Conservation (phyloP, 2,329 filamentous ascomycete species). For the Fusarium sacchari region DNA sequence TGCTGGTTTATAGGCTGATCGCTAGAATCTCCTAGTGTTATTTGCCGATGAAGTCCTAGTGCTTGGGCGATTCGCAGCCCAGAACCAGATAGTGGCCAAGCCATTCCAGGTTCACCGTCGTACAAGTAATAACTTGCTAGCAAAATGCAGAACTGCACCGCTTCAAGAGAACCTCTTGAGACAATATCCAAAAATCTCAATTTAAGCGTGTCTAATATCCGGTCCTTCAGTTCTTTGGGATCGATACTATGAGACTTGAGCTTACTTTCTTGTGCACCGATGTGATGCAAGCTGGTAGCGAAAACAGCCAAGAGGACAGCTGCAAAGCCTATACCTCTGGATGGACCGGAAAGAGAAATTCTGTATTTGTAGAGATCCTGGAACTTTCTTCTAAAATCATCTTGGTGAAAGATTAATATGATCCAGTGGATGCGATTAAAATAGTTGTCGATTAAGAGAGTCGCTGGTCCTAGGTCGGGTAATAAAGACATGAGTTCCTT, state of each 20-base stretch:
- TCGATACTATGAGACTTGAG: background rate
- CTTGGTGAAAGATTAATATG: background rate
- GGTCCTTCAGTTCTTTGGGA: background rate
- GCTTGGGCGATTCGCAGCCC: conserved; percentile 50
- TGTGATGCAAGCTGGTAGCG: conserved; percentile 25
- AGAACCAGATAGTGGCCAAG: conserved; percentile 53
- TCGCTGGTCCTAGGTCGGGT: background rate
- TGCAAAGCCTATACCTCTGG: conserved; percentile 19
- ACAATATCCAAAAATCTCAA: conserved; percentile 28
- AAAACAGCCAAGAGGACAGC: conserved; percentile 10
- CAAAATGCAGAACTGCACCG: conserved; percentile 49
- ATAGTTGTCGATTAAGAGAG: background rate
- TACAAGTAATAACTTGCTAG: conserved; percentile 52
- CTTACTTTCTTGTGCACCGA: background rate
- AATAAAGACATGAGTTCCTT: background rate
- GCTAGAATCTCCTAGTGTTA: conserved; percentile 41
- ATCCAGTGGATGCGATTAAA: background rate
- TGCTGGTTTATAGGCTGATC: conserved; percentile 36
- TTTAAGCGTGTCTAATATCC: background rate
- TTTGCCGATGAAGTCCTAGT: conserved; percentile 44
- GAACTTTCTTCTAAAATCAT: background rate
- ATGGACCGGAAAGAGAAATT: background rate
- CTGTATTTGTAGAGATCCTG: background rate
- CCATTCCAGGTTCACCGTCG: conserved; percentile 48
- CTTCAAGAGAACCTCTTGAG: conserved; percentile 41